Conservation (phyloP, 2,329 filamentous ascomycete species). For the Aspergillus fijiensis region DNA sequence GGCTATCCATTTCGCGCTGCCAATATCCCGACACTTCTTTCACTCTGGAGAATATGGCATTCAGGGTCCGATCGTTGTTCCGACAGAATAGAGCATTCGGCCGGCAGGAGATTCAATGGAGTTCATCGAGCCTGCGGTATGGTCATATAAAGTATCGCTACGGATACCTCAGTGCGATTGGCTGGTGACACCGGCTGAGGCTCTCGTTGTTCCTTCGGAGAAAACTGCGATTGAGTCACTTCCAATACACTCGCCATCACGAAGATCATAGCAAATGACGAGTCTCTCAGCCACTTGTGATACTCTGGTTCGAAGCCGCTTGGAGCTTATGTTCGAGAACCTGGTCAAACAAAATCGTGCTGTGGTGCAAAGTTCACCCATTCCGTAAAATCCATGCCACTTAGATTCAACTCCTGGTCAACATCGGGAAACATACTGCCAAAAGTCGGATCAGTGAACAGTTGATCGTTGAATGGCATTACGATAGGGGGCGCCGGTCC, state of each 20-base stretch:
- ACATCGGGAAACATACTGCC: slow-evolving; percentile 37
- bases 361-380: slow-evolving; percentile 40
- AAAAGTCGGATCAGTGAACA: slow-evolving; percentile 38
- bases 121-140: neutral
- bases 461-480: slow-evolving; percentile 39
- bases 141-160: neutral
- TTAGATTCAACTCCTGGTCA: slow-evolving; percentile 32
- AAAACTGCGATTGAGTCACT: neutral
- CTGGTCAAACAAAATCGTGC: slow-evolving; percentile 19
- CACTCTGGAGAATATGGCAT: neutral
- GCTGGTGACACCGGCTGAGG: neutral
- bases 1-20: no score
- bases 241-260: neutral
- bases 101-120: neutral
- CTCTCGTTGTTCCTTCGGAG: neutral
- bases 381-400: slow-evolving; percentile 41
- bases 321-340: neutral
- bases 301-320: neutral
- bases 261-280: neutral
- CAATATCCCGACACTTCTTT: neutral
- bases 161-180: neutral
- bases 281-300: neutral
- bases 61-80: neutral
- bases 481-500: slow-evolving; percentile 26
- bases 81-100: neutral